A percentile compares a stretch with the other conserved stretches of the same genome.
These are phyloP conservation scores for Hericium erinaceus DNA, from an alignment of 768 basidiomycete genomes.

Conservation along the genomic window DNA sequence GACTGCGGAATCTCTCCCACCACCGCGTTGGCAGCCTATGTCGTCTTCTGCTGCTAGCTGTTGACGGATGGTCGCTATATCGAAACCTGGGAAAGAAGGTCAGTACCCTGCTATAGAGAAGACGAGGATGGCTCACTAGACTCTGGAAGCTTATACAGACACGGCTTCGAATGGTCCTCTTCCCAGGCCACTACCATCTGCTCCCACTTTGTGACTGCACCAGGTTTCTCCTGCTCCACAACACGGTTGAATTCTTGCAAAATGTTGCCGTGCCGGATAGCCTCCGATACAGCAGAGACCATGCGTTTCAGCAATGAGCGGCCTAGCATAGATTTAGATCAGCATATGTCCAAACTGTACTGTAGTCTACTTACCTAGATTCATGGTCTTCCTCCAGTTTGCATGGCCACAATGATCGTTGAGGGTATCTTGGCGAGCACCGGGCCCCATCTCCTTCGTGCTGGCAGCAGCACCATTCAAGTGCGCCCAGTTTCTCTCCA, in stretches of 20 bases:
- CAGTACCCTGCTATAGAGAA: not conserved
- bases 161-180: not conserved
- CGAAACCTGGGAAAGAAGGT: not conserved
- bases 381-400: too few relatives aligned
- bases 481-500: too few relatives aligned
- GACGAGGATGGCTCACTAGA: not conserved
- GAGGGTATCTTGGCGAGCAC: too few relatives aligned
- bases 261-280: not conserved
- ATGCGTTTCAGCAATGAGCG: not conserved
- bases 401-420: too few relatives aligned
- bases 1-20: not conserved
- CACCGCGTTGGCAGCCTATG: not conserved
- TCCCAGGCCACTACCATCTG: conserved; percentile 3
- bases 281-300: not conserved
- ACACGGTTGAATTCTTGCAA: not conserved
- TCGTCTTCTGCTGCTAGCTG: not conserved
- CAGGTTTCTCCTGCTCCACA: not conserved
- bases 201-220: not conserved
- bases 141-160: not conserved
- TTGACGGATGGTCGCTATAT: too few relatives aligned
- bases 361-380: too few relatives aligned
- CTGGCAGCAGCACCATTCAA: too few relatives aligned
- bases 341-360: too few relatives aligned
- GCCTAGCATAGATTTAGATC: too few relatives aligned
- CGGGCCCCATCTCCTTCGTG: too few relatives aligned